phyloP scores from a whole-genome alignment of 495 filamentous ascomycete species.

The Podospora didyma region DNA sequence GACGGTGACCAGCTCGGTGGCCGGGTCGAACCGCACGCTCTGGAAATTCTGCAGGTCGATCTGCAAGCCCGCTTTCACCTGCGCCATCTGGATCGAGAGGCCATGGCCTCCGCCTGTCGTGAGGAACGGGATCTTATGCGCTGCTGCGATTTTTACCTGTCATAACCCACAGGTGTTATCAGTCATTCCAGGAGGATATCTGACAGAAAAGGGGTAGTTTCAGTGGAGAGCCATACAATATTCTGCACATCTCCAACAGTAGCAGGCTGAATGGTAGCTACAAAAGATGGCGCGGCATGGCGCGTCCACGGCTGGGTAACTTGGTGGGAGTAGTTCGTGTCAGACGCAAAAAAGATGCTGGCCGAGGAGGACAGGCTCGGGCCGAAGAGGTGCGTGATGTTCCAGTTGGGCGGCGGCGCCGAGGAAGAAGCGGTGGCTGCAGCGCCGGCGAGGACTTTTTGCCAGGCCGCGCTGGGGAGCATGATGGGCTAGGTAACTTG shows the following conservation, averaged over 20 bases:
- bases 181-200: not conserved
- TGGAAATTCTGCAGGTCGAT: constrained; percentile 22
- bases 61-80: constrained; percentile 18
- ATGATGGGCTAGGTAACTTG: not conserved
- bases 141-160: not conserved
- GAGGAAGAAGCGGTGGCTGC: not conserved
- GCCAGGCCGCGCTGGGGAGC: not conserved
- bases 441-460: not conserved
- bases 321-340: not conserved
- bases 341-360: not conserved
- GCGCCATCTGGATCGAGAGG: not conserved
- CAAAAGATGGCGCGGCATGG: not conserved
- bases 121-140: constrained; percentile 5
- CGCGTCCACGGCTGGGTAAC: not conserved
- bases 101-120: constrained; percentile 8
- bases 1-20: not conserved
- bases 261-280: not conserved
- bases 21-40: no score
- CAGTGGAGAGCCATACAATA: not conserved
- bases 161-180: not conserved
- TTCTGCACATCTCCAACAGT: not conserved
- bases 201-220: not conserved
- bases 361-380: not conserved
- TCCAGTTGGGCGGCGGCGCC: no score
- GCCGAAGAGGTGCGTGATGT: not conserved